Evolutionary conservation across 2,329 filamentous ascomycete species (phyloP).

Genomic region (Trichophyton mentagrophytes): DNA sequence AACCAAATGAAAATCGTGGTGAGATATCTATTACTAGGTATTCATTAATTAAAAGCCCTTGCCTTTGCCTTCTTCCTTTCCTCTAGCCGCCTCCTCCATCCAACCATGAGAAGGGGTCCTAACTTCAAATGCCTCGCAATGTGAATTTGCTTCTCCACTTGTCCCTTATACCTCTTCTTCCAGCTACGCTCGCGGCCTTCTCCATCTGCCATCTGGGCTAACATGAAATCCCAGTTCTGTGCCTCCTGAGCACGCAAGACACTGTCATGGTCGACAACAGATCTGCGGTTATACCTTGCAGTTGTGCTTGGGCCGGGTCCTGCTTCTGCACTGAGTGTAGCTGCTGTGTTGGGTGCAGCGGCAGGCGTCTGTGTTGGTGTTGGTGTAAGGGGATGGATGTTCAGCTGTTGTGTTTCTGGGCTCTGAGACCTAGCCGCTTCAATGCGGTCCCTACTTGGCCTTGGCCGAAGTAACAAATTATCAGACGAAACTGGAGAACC

Average conservation of each 20-base stretch:
- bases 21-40: background rate
- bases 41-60: background rate
- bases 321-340: background rate
- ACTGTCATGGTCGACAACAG: conserved; percentile 17
- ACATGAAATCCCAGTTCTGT: conserved; percentile 31
- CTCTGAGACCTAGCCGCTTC: background rate
- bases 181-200: conserved; percentile 26
- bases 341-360: background rate
- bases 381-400: background rate
- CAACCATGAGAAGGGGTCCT: background rate
- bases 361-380: background rate
- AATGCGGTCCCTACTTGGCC: background rate
- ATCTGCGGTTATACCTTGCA: conserved; percentile 1
- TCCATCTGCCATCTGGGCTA: conserved; percentile 33
- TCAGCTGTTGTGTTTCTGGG: background rate
- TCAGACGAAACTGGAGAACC: background rate
- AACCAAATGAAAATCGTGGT: background rate
- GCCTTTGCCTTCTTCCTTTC: conserved; percentile 1
- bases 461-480: background rate
- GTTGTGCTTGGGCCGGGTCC: background rate
- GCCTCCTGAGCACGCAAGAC: conserved; percentile 21
- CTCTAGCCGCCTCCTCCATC: background rate
- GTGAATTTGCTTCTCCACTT: conserved; percentile 15
- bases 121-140: background rate
- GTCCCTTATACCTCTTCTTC: conserved; percentile 24